These are phyloP conservation scores for Filobasidium uniguttulatum DNA, from an alignment of 1,284 basidiomycete genomes.

Conservation along the genomic window DNA sequence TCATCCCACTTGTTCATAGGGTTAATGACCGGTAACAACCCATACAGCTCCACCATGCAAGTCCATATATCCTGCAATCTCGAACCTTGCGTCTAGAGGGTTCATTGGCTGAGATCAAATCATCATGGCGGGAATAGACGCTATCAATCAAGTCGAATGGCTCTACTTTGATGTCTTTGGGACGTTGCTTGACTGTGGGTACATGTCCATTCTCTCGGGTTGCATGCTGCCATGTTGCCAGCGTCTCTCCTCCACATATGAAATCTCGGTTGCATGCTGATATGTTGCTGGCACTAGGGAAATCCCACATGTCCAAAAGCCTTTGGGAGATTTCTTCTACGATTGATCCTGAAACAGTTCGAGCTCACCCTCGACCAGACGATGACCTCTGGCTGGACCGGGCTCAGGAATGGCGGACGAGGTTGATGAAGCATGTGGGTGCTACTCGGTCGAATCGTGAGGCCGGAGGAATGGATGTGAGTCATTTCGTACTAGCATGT, in stretches of 20 bases:
- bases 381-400: constrained; percentile 12
- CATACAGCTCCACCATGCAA: no score
- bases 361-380: not conserved
- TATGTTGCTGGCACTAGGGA: constrained; percentile 2
- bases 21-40: no score
- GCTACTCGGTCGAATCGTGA: constrained; percentile 5
- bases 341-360: constrained; percentile 2
- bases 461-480: constrained; percentile 15
- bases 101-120: no score
- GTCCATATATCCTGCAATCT: no score
- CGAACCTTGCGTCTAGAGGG: no score
- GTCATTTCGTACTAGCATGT: not conserved
- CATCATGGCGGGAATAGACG: not conserved
- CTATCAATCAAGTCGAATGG: constrained; percentile 14
- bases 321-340: constrained; percentile 1
- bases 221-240: not conserved
- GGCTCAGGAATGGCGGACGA: constrained; percentile 12
- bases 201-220: not conserved
- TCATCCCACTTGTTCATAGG: no score
- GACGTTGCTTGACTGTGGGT: constrained; percentile 26
- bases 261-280: not conserved
- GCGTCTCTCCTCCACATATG: no score
- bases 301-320: constrained; percentile 7
- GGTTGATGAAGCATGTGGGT: constrained; percentile 9
- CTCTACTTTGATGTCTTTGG: constrained; percentile 28